A percentile compares a stretch with the other conserved stretches of the same genome.
Conservation (phyloP, 2,329 filamentous ascomycete species). For the Fusarium stilboides region DNA sequence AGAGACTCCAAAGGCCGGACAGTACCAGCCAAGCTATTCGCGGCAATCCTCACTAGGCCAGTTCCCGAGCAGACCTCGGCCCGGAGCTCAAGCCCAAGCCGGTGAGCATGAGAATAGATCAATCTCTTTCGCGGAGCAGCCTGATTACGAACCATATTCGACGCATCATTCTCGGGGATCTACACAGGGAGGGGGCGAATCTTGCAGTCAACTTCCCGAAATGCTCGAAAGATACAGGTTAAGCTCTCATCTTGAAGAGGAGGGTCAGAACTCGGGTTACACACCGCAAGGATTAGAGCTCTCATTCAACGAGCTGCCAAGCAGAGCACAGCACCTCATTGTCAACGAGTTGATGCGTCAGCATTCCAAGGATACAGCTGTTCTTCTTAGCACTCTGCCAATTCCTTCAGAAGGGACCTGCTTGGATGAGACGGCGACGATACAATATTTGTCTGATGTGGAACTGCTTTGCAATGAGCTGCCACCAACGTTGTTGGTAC, state of each 20-base stretch:
- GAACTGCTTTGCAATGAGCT: conserved; percentile 84
- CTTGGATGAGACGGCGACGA: conserved; percentile 76
- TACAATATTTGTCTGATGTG: conserved; percentile 82
- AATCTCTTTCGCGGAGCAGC: conserved; percentile 72
- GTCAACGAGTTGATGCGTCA: conserved; percentile 85
- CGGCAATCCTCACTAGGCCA: conserved; percentile 66
- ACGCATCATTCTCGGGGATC: conserved; percentile 49
- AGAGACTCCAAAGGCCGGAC: conserved; percentile 51
- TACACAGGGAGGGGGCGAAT: conserved; percentile 52
- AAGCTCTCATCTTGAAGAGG: conserved; percentile 46
- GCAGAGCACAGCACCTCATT: conserved; percentile 87
- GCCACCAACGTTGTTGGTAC: conserved; percentile 82
- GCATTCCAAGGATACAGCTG: conserved; percentile 79
- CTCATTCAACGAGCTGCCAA: conserved; percentile 89
- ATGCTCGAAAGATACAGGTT: conserved; percentile 59
- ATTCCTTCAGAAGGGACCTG: conserved; percentile 85
- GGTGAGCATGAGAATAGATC: conserved; percentile 69
- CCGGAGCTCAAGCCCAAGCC: conserved; percentile 72
- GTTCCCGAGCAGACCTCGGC: conserved; percentile 75
- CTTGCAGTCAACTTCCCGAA: conserved; percentile 61
- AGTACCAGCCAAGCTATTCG: conserved; percentile 56
- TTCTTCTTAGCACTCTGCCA: conserved; percentile 86
- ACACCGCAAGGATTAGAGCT: conserved; percentile 76
- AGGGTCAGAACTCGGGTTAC: conserved; percentile 59
- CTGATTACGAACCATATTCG: conserved; percentile 42